These are phyloP conservation scores for Salvia sclarea DNA, from an alignment of 305 asterid genomes.

Conservation along the genomic window DNA sequence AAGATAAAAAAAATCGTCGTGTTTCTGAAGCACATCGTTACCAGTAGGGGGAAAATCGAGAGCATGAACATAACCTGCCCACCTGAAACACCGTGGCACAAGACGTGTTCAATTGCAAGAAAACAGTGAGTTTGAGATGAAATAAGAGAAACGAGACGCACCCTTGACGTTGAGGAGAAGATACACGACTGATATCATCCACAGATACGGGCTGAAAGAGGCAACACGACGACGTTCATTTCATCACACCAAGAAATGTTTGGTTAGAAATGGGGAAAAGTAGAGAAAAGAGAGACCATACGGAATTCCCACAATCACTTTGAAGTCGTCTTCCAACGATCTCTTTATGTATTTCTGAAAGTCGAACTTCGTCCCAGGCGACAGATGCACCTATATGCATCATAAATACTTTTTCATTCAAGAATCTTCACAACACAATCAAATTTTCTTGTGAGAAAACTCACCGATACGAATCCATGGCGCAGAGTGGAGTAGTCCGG, in stretches of 20 bases:
- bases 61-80: slow-evolving; percentile 61
- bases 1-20: background rate
- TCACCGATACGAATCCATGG: slow-evolving; percentile 87
- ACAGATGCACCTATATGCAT: slow-evolving; percentile 63
- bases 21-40: slow-evolving; percentile 34
- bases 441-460: slow-evolving; percentile 30
- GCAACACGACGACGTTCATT: slow-evolving; percentile 25
- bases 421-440: background rate
- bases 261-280: background rate
- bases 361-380: slow-evolving; percentile 74
- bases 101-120: background rate
- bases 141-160: slow-evolving; percentile 22
- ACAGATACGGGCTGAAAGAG: slow-evolving; percentile 59
- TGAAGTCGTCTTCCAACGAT: slow-evolving; percentile 84
- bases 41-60: slow-evolving; percentile 72
- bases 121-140: background rate
- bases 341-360: slow-evolving; percentile 80
- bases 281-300: slow-evolving; percentile 28
- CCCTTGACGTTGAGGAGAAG: slow-evolving; percentile 74
- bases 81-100: slow-evolving; percentile 47
- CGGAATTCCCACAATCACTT: slow-evolving; percentile 80
- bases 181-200: slow-evolving; percentile 72
- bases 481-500: slow-evolving; percentile 88
- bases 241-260: background rate
- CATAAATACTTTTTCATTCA: background rate